Evolutionary conservation across 345 rosid genomes (phyloP).

Genomic region (Pelargonium nanum): DNA sequence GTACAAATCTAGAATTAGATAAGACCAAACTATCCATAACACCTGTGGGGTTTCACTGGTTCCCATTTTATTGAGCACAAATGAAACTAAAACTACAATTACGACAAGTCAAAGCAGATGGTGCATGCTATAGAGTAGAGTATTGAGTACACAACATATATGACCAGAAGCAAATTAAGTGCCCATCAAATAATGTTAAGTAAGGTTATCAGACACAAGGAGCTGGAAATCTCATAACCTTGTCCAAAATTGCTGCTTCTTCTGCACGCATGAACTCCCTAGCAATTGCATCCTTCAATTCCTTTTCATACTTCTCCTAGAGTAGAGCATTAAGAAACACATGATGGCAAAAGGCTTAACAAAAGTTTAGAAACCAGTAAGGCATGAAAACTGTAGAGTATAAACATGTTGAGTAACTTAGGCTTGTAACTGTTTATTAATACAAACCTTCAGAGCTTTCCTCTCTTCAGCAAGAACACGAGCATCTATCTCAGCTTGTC

Average conservation of each 20-base stretch:
- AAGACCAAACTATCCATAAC: too few species aligned
- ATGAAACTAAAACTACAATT: too few species aligned
- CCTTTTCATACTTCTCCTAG: conserved; percentile 85
- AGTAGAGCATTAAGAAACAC: conserved; percentile 5
- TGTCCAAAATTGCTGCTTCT: conserved; percentile 91
- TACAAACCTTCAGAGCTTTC: conserved; percentile 59
- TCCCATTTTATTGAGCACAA: too few species aligned
- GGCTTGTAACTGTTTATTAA: conserved; percentile 3
- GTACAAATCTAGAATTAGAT: too few species aligned
- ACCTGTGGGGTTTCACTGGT: too few species aligned
- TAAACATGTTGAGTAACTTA: conserved; percentile 8
- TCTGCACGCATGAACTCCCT: conserved; percentile 90
- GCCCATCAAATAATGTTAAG: too few species aligned
- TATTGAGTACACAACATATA: too few species aligned
- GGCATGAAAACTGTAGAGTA: not conserved
- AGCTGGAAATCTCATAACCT: conserved; percentile 35
- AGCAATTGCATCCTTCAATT: conserved; percentile 76
- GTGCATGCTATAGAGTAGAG: too few species aligned
- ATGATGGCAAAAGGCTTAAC: not conserved
- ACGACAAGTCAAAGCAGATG: too few species aligned
- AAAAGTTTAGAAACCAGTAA: conserved; percentile 1
- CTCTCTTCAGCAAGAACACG: conserved; percentile 61
- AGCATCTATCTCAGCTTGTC: conserved; percentile 87
- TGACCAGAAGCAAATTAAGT: too few species aligned
- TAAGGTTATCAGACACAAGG: too few species aligned